Evolutionary conservation across 2,329 filamentous ascomycete genomes (phyloP), one percentile per base, ranked within the genome.

Genomic region (Talaromyces pinophilus): DNA sequence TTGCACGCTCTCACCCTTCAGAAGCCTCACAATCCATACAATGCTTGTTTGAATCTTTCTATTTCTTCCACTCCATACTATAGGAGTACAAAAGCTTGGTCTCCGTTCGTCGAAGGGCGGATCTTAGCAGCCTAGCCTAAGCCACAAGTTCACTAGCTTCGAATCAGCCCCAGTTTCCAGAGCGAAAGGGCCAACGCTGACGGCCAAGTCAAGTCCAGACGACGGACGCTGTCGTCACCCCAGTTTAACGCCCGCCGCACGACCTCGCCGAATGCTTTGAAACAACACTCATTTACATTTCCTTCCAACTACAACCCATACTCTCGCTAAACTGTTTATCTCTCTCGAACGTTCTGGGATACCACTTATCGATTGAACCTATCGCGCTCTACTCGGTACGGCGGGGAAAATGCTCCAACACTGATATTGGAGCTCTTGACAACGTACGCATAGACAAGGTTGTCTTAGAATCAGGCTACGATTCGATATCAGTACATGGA

Each of bases 371-470:
- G 54, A 57, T 57, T 33, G 33, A 38, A 25, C 10, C 33, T 38
- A 6, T 54, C 22, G 25, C 48, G 19, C 33, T n/a, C 60, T 19
- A 62, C 22, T 42, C 48, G 19, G 35, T 19, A 42, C 42, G 35
- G 60, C 33, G 61, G 61, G 61, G 61, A 63, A 55, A 25, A 63
- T 63, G 61, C 61, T 55, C 8, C 35, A 44, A 63, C 48, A 40
- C 35, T 52, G 22, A 63, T 28, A 54, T 22, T 28, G 22, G 44
- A 63, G 33, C 33, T 42, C 17, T 42, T 11, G 61, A 63, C 48
- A 54, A 63, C 48, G 25, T 22, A 52, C 48, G 35, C 46, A 54
- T 13, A 28, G 30, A 15, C 30, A 22, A 30, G n/a, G 10, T 44
- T 52, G 48, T 63, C 10, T 30, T 10, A 28, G 4, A 40, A 30